Evolutionary conservation across 2,329 filamentous ascomycete genomes (phyloP).

Genomic region (Fulvia fulva): DNA sequence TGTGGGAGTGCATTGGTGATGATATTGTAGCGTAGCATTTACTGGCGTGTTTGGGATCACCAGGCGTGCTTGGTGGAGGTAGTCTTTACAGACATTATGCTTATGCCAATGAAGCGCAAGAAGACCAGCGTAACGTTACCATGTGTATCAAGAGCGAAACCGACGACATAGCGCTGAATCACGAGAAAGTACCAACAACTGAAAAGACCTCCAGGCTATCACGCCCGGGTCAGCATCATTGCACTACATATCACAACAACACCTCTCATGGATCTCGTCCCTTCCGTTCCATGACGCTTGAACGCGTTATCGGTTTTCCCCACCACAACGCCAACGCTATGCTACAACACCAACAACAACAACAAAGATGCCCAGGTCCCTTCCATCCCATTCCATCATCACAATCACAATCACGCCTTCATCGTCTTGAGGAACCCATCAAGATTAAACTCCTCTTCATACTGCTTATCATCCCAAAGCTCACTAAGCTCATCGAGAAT

Average conservation of each 20-base stretch:
- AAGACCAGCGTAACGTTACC: no score
- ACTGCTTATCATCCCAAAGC: conserved; percentile 95
- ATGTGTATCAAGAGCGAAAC: no score
- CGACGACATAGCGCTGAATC: no score
- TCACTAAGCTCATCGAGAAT: conserved; percentile 94
- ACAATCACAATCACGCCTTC: conserved; percentile 49
- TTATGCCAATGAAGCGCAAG: neutral
- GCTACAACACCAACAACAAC: conserved; percentile 5
- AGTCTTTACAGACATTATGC: neutral
- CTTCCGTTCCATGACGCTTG: neutral
- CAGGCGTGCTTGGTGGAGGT: neutral
- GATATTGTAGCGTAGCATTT: neutral
- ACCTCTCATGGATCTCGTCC: neutral
- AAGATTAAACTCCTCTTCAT: conserved; percentile 95
- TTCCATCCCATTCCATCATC: neutral
- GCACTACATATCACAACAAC: neutral
- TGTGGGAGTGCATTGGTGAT: neutral
- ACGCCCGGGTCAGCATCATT: neutral
- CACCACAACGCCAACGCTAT: conserved; percentile 1
- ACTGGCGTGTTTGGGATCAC: neutral
- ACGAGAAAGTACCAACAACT: neutral
- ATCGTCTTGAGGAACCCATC: conserved; percentile 94
- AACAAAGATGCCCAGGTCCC: no score
- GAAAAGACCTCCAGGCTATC: neutral
- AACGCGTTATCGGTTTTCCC: neutral